Evolutionary conservation across 805 yeast genomes (phyloP).

Genomic region (Metschnikowia colocasiae): DNA sequence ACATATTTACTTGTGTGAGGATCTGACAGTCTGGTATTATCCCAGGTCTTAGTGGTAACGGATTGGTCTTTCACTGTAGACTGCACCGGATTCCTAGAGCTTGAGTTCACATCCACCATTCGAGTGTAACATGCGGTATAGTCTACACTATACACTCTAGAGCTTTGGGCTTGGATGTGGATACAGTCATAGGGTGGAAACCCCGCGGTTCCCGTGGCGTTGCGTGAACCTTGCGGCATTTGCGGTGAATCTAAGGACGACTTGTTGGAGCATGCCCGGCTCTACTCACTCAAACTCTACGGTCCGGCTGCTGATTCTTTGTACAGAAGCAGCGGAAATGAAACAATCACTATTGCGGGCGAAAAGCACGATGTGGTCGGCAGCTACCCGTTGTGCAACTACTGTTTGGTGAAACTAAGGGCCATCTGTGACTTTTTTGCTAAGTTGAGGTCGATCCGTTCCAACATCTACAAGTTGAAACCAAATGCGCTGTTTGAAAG

Average conservation of each 20-base stretch:
- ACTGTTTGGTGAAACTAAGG: constrained; percentile 75
- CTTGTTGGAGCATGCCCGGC: constrained; percentile 69
- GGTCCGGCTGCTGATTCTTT: constrained; percentile 20
- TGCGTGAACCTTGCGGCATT: constrained; percentile 69
- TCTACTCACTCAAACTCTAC: constrained; percentile 60
- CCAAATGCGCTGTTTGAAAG: constrained; percentile 28
- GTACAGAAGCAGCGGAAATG: constrained; percentile 8
- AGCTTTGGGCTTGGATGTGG: too few relatives aligned
- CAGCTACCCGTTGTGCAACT: constrained; percentile 71
- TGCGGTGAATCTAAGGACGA: constrained; percentile 79
- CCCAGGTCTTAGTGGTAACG: too few relatives aligned
- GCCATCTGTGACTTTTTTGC: constrained; percentile 81
- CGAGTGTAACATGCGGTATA: too few relatives aligned
- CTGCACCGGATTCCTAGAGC: too few relatives aligned
- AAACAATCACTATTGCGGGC: constrained; percentile 15
- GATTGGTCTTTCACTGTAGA: too few relatives aligned
- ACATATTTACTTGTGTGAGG: too few relatives aligned
- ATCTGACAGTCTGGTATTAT: too few relatives aligned
- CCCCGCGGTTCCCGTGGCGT: constrained; percentile 61
- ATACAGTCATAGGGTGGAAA: too few relatives aligned
- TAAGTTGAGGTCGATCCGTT: constrained; percentile 59
- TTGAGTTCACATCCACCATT: too few relatives aligned
- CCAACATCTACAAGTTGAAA: constrained; percentile 55
- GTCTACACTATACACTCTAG: too few relatives aligned
- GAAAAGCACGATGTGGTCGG: constrained; percentile 30